Percentiles rank a stretch among this genome's conserved stretches.
Conservation (phyloP, 129 eudicot genomes). For the Flaveria ramosissima region DNA sequence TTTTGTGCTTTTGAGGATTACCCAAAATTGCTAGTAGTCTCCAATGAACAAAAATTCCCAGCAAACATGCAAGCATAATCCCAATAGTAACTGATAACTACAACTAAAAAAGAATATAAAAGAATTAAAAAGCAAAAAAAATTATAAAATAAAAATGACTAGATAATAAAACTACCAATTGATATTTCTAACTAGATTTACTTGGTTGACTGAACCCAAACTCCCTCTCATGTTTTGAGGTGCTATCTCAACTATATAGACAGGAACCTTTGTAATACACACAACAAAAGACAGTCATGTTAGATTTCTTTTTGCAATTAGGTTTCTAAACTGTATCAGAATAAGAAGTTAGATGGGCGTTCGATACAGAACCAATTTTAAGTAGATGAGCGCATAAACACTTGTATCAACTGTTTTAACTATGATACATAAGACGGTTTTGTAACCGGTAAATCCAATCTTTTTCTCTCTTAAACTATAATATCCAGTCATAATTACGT, state of each 20-base stretch:
- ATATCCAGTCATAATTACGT: neutral
- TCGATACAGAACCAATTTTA: neutral
- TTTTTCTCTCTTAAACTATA: neutral
- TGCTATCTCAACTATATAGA: constrained; percentile 92
- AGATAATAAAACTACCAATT: neutral
- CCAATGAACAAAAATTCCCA: constrained; percentile 83
- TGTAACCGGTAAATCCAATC: neutral
- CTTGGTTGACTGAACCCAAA: constrained; percentile 94
- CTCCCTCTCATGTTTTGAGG: constrained; percentile 94
- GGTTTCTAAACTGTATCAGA: constrained; percentile 8
- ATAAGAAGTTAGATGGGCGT: neutral
- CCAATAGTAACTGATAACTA: constrained; percentile 94
- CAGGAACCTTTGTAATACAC: constrained; percentile 69
- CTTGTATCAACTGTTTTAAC: neutral
- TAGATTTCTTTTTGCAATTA: constrained; percentile 9
- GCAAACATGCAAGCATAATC: constrained; percentile 75
- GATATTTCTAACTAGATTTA: constrained; percentile 11
- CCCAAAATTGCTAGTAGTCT: constrained; percentile 89
- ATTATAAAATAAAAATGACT: neutral
- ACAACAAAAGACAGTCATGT: neutral
- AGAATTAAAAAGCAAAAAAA: neutral
- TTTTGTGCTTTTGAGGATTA: constrained; percentile 25
- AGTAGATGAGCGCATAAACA: neutral
- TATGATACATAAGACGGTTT: neutral
- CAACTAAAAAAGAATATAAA: constrained; percentile 11